These are phyloP conservation scores for Psilocybe tampanensis DNA, from an alignment of 768 basidiomycete species.

Conservation along the genomic window DNA sequence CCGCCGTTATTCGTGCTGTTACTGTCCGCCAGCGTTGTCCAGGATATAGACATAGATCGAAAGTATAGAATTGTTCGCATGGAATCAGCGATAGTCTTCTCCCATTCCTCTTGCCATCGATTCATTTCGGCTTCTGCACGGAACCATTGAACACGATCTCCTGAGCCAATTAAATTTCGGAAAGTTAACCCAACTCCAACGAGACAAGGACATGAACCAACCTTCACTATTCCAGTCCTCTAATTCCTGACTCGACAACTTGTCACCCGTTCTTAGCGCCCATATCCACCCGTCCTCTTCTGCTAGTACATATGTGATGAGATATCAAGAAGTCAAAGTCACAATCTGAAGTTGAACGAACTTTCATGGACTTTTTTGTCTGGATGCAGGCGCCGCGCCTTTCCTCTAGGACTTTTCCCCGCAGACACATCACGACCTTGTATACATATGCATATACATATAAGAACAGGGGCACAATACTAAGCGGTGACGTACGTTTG, in stretches of 20 bases:
- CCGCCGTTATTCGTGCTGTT: neutral
- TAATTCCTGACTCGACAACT: neutral
- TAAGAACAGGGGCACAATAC: neutral
- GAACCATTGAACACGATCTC: slow-evolving; percentile 30
- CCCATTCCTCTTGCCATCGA: slow-evolving; percentile 26
- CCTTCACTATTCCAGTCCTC: slow-evolving; percentile 5
- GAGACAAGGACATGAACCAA: neutral
- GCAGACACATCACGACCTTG: neutral
- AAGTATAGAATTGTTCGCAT: neutral
- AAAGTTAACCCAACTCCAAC: neutral
- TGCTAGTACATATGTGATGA: no score
- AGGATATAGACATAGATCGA: neutral
- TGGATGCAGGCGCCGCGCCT: neutral
- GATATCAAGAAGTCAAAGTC: neutral
- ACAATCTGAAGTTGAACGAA: no score
- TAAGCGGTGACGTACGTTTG: neutral
- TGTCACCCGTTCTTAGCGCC: no score
- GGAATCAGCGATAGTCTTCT: neutral
- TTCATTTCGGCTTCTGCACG: slow-evolving; percentile 29
- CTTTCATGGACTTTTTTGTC: neutral
- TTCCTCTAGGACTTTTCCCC: neutral
- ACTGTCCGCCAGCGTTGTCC: neutral
- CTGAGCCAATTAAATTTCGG: slow-evolving; percentile 3
- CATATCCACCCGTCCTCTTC: no score
- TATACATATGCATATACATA: neutral